Base-by-base conservation (phyloP, 2,329 filamentous ascomycete genomes). In the Phyllosticta paracitricarpa region DNA sequence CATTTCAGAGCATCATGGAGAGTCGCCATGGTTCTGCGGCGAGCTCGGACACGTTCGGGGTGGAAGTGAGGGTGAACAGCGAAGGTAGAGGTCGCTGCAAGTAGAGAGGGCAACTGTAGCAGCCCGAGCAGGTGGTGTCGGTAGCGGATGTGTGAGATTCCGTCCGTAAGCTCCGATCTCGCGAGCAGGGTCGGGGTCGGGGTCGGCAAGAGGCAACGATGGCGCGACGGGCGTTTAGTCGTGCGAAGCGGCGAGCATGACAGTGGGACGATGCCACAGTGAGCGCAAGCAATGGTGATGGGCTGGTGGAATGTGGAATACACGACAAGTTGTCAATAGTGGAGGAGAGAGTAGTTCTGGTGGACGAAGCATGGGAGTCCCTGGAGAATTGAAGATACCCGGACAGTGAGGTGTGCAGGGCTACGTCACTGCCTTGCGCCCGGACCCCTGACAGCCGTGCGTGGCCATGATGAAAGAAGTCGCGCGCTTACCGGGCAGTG, bases 1-100 rank as follows among this genome's bases (percentile, higher is more conserved):
- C 67, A 68, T 61, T 73, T 71, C 57, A 81, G 74, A 10, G 78
- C 78, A 51, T 76, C 71, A 66, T 80, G 77, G 17, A 81, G 74
- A 51, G 14, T 53, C 51, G 59, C 33, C 58, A 63, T 61, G 55
- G 19, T 57, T 25, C 25, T 30, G 56, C 48, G 35, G 55, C 28
- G 30, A 17, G 26, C n/a, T 8, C 17, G 30, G 28, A 19, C 2
- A 22, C 25, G 24, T 30, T 51, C 26, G 35, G 54, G 53, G 58
- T 48, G 54, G 52, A 19, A 56, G 22, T 54, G 40, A 24, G 54
- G 33, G 26, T 51, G 30, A 6, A 40, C 26, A n/a, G 51, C 26
- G 51, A 51, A 28, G 26, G 54, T 57, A 54, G 53, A 53, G 55
- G 55, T 30, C 28, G 14, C 28, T 30, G 48, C 17, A 22, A 25